A percentile compares a stretch with the other conserved stretches of the same genome.
Conservation (phyloP, 345 rosid species). For the Euphorbia pulcherrima region DNA sequence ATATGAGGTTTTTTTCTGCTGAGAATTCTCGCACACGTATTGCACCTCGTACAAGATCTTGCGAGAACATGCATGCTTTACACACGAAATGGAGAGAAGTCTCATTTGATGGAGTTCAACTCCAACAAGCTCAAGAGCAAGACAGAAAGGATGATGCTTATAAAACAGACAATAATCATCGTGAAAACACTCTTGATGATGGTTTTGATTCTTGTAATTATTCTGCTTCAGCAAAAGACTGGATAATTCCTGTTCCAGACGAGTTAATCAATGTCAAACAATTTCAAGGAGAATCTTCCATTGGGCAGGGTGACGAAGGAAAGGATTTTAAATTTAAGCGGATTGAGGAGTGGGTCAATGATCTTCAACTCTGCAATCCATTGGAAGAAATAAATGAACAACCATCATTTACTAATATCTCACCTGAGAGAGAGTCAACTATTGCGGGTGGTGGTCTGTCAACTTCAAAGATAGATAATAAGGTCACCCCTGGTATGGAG, state of each 20-base stretch:
- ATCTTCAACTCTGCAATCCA: constrained; percentile 60
- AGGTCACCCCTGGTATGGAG: constrained; percentile 63
- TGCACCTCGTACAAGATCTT: constrained; percentile 48
- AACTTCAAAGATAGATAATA: constrained; percentile 47
- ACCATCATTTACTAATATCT: constrained; percentile 29
- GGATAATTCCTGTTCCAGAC: constrained; percentile 62
- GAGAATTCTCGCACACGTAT: constrained; percentile 31
- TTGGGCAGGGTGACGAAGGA: constrained; percentile 37
- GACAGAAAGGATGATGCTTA: constrained; percentile 28
- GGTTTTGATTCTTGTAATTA: constrained; percentile 48
- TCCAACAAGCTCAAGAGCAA: constrained; percentile 24
- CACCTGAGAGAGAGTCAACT: constrained; percentile 32
- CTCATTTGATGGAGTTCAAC: constrained; percentile 35
- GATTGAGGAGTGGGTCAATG: constrained; percentile 78
- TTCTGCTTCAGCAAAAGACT: constrained; percentile 57
- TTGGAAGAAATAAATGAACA: constrained; percentile 50
- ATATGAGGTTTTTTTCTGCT: constrained; percentile 35
- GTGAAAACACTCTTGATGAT: constrained; percentile 41
- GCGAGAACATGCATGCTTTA: constrained; percentile 47
- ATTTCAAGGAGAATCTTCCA: constrained; percentile 43
- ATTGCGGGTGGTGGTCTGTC: constrained; percentile 29
- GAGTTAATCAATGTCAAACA: constrained; percentile 35
- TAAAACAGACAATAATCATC: constrained; percentile 30
- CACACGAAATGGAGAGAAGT: constrained; percentile 34
- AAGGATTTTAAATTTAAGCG: constrained; percentile 72